A percentile compares a stretch with the other conserved stretches of the same genome.
Conservation (phyloP, 1,284 basidiomycete genomes). For the Ceratobasidium sp. region DNA sequence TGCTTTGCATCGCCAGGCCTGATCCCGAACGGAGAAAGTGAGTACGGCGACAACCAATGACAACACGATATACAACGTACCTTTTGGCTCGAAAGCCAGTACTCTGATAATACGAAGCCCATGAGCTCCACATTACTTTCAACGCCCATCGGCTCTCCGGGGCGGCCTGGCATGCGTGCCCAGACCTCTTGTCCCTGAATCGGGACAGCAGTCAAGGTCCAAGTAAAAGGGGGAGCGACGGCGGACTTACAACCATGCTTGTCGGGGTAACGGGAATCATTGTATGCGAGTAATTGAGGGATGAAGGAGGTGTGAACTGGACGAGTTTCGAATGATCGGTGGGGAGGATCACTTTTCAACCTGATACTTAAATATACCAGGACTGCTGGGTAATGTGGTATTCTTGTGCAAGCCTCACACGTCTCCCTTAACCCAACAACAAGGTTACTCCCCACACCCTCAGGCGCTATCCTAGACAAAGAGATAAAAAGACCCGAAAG, state of each 20-base stretch:
- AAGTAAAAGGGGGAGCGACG: not conserved
- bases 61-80: not conserved
- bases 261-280: conserved; percentile 27
- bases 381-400: not conserved
- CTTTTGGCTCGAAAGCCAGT: conserved; percentile 18
- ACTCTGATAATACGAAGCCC: conserved; percentile 22
- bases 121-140: conserved; percentile 34
- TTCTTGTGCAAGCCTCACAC: conserved; percentile 20
- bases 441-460: conserved; percentile 7
- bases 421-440: conserved; percentile 19
- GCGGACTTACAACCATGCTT: conserved; percentile 6
- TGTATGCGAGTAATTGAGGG: not conserved
- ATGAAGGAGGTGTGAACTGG: not conserved
- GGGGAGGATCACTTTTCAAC: too few relatives aligned
- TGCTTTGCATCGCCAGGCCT: conserved; percentile 32
- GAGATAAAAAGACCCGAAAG: not conserved
- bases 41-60: not conserved
- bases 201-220: too few relatives aligned
- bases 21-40: too few relatives aligned
- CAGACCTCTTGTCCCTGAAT: conserved; percentile 38
- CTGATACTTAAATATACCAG: too few relatives aligned
- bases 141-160: conserved; percentile 9
- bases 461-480: conserved; percentile 4
- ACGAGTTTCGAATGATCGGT: too few relatives aligned
- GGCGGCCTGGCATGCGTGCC: conserved; percentile 32